A percentile compares a stretch with the other conserved stretches of the same genome.
phyloP scores from a whole-genome alignment of 2,329 filamentous ascomycete genomes.

The Lachnellula cervina region DNA sequence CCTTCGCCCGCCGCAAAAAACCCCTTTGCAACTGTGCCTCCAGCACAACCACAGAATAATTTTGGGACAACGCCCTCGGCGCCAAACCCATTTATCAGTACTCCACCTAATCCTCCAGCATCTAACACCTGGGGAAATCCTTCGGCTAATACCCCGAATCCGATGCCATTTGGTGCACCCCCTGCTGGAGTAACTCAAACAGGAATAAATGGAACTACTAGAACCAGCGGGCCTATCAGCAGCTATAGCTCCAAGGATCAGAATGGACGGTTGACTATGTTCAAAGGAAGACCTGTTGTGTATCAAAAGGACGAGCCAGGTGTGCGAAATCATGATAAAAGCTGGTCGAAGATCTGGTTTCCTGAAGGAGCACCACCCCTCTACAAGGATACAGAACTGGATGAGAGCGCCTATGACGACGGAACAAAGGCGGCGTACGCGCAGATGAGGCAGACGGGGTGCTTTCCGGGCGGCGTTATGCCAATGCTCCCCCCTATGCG shows the following conservation, averaged over 20 bases:
- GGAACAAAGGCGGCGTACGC: conserved; percentile 59
- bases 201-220: conserved; percentile 2
- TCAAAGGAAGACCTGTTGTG: conserved; percentile 58
- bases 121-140: conserved; percentile 1
- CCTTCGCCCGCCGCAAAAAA: background rate
- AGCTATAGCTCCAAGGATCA: conserved; percentile 21
- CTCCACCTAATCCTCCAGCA: background rate
- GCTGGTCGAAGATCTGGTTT: conserved; percentile 65
- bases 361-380: conserved; percentile 63
- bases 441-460: conserved; percentile 58
- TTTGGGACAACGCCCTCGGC: background rate
- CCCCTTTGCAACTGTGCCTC: conserved; percentile 23
- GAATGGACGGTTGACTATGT: conserved; percentile 44
- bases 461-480: conserved; percentile 66
- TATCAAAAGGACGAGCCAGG: conserved; percentile 52
- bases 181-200: conserved; percentile 1
- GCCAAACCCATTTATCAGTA: conserved; percentile 1
- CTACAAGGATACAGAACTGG: conserved; percentile 58
- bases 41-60: conserved; percentile 13
- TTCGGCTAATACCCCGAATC: background rate
- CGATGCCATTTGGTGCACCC: background rate
- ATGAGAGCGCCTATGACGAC: conserved; percentile 52
- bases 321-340: conserved; percentile 47
- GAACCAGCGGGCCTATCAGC: conserved; percentile 2
- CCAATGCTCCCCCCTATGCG: conserved; percentile 72